Evolutionary conservation across 495 filamentous ascomycete species (phyloP).

Genomic region (Penicillium bovifimosum): DNA sequence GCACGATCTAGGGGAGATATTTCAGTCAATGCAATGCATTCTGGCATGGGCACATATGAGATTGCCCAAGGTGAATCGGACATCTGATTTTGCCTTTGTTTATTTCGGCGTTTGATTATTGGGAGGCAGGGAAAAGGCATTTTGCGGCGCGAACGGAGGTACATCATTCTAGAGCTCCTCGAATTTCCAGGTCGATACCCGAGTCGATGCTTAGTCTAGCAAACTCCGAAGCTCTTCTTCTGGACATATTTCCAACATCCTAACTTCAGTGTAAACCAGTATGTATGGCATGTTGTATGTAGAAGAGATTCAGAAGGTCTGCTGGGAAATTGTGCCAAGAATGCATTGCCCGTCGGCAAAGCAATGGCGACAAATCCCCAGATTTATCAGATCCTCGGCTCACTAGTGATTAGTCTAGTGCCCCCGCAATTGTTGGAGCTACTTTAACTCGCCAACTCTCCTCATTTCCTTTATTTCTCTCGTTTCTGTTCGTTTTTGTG

Average conservation of each 20-base stretch:
- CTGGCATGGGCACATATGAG: conserved; percentile 29
- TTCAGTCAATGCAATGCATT: conserved; percentile 21
- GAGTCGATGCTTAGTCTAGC: conserved; percentile 49
- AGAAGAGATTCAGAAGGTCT: not conserved
- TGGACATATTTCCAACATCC: conserved; percentile 12
- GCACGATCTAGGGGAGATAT: conserved; percentile 16
- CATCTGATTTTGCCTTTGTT: conserved; percentile 23
- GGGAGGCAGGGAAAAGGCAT: conserved; percentile 43
- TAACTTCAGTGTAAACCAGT: too few relatives aligned
- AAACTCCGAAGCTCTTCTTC: conserved; percentile 36
- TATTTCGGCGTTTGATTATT: conserved; percentile 34
- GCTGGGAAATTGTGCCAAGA: conserved; percentile 9
- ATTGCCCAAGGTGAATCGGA: conserved; percentile 19
- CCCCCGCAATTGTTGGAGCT: conserved; percentile 23
- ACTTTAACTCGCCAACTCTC: conserved; percentile 13
- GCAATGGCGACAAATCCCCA: conserved; percentile 13
- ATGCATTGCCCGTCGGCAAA: conserved; percentile 10
- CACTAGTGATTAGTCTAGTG: too few relatives aligned
- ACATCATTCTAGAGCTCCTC: conserved; percentile 47
- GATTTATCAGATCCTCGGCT: conserved; percentile 31
- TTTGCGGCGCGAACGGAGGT: conserved; percentile 44
- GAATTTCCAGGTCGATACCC: conserved; percentile 47
- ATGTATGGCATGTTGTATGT: too few relatives aligned
- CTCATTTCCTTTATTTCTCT: not conserved
- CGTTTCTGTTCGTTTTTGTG: not conserved